phyloP scores from a whole-genome alignment of 768 basidiomycete genomes.

The Mycena sanguinolenta region DNA sequence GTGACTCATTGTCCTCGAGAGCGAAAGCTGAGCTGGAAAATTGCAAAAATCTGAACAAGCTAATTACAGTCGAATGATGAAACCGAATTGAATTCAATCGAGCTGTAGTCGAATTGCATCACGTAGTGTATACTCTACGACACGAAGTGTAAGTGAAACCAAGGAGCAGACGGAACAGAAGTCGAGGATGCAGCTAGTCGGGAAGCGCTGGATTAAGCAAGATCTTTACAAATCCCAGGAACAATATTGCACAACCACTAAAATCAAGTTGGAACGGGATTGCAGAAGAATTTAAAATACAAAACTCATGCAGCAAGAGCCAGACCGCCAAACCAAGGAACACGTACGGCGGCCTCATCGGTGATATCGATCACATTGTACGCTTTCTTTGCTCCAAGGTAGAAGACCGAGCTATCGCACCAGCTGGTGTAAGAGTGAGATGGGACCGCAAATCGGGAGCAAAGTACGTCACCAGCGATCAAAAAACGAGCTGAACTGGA shows the following conservation, averaged over 20 bases:
- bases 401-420: conserved; percentile 43
- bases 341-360: conserved; percentile 20
- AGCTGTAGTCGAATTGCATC: no score
- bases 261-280: neutral
- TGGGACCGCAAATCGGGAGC: no score
- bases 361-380: conserved; percentile 42
- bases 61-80: no score
- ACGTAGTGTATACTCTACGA: no score
- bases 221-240: conserved; percentile 27
- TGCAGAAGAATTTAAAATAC: neutral
- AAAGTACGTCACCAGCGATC: conserved; percentile 32
- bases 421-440: conserved; percentile 11
- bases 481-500: conserved; percentile 44
- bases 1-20: no score
- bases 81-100: no score
- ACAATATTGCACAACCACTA: conserved; percentile 34
- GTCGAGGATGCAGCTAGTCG: conserved; percentile 1
- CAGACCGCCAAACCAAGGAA: conserved; percentile 32
- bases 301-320: conserved; percentile 24
- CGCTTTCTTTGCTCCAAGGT: conserved; percentile 27
- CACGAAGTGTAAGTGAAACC: no score
- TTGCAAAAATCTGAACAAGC: no score
- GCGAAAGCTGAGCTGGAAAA: no score
- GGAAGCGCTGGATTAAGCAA: conserved; percentile 32
- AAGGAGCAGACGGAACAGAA: no score